phyloP scores from a whole-genome alignment of 176 grass and related monocot species.

The Coix lacrymajobi region DNA sequence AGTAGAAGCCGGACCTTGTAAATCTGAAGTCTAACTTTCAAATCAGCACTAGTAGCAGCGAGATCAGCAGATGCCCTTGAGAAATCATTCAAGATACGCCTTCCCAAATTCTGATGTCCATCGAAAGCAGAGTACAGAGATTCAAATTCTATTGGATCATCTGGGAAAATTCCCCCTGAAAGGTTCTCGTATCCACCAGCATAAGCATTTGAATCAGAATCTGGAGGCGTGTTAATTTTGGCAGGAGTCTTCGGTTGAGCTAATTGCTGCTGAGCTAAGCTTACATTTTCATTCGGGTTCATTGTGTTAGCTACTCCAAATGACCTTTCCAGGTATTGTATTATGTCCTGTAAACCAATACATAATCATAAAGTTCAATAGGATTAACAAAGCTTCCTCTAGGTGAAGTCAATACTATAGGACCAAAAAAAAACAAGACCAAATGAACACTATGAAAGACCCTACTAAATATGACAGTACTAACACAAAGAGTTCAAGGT shows the following conservation, averaged over 20 bases:
- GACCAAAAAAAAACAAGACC: slow-evolving; percentile 3
- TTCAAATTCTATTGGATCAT: slow-evolving; percentile 80
- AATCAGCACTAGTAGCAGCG: slow-evolving; percentile 60
- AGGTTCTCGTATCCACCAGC: slow-evolving; percentile 52
- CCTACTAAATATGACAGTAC: not conserved
- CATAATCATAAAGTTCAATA: not conserved
- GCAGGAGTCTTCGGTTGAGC: slow-evolving; percentile 46
- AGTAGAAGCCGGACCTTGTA: slow-evolving; percentile 85
- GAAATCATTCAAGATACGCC: slow-evolving; percentile 54
- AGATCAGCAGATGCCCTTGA: slow-evolving; percentile 67
- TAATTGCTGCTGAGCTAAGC: slow-evolving; percentile 50
- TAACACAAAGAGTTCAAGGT: not conserved
- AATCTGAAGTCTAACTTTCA: slow-evolving; percentile 87
- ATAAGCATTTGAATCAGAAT: slow-evolving; percentile 54
- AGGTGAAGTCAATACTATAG: not conserved
- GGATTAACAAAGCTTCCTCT: not conserved
- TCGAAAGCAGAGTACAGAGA: slow-evolving; percentile 69
- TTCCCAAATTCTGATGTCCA: slow-evolving; percentile 48
- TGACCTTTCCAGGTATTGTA: slow-evolving; percentile 94
- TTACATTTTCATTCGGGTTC: slow-evolving; percentile 70
- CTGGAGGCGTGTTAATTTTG: slow-evolving; percentile 40
- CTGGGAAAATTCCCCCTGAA: slow-evolving; percentile 50
- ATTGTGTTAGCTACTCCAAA: slow-evolving; percentile 64
- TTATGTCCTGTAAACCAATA: slow-evolving; percentile 70
- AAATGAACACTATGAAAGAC: slow-evolving; percentile 6